These are phyloP conservation scores for Barnettozyma vustinii DNA, from an alignment of 805 yeast genomes.

Conservation along the genomic window DNA sequence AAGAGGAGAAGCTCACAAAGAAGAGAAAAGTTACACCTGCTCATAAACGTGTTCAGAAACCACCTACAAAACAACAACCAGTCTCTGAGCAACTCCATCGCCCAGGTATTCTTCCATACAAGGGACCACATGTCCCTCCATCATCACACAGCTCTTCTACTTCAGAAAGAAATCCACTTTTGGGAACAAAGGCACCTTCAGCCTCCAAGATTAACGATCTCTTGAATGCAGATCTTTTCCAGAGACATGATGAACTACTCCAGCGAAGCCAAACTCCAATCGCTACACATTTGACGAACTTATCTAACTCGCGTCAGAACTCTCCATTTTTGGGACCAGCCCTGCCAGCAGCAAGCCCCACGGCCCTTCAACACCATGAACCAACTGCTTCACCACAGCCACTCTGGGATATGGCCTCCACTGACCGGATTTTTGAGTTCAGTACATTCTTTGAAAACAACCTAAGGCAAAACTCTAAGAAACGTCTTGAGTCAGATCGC, in stretches of 20 bases:
- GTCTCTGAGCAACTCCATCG: neutral
- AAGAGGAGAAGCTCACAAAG: constrained; percentile 15
- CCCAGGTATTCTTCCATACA: neutral
- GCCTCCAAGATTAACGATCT: constrained; percentile 2
- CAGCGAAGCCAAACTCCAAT: constrained; percentile 21
- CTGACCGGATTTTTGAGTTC: constrained; percentile 18
- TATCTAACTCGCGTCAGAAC: constrained; percentile 11
- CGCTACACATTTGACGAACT: constrained; percentile 16
- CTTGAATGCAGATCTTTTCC: constrained; percentile 6
- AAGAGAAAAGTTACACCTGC: constrained; percentile 4
- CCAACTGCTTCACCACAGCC: constrained; percentile 5
- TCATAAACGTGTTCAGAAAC: neutral
- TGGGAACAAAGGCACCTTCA: constrained; percentile 1
- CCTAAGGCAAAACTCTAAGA: constrained; percentile 15
- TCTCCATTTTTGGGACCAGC: constrained; percentile 9
- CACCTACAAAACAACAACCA: neutral
- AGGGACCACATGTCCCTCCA: neutral
- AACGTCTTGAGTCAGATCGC: constrained; percentile 10
- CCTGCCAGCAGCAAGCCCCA: neutral
- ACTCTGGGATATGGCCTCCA: constrained; percentile 13
- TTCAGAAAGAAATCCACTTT: neutral
- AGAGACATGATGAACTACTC: constrained; percentile 10
- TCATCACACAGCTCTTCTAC: neutral
- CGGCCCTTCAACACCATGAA: neutral
- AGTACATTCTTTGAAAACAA: constrained; percentile 24